Evolutionary conservation across 495 filamentous ascomycete genomes (phyloP).

Genomic region (Penicillium tannophilum): DNA sequence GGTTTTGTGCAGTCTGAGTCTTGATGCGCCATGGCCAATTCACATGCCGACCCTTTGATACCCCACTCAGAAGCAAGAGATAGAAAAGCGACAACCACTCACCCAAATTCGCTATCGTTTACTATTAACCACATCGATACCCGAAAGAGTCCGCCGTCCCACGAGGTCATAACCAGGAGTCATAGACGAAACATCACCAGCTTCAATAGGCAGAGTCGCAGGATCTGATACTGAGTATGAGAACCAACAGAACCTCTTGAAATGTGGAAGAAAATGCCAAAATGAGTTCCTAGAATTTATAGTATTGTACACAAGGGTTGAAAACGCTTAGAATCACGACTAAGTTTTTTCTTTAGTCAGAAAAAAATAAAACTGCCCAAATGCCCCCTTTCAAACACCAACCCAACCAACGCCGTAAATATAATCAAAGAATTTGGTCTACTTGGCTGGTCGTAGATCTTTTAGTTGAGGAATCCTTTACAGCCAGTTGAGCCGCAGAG

Average conservation of each 20-base stretch:
- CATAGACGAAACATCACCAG: not conserved
- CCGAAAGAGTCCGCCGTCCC: not conserved
- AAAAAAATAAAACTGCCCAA: conserved; percentile 7
- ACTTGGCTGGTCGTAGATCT: conserved; percentile 18
- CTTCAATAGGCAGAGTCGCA: not conserved
- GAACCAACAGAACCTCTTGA: not conserved
- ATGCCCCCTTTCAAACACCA: conserved; percentile 24
- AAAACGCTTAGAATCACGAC: conserved; percentile 26
- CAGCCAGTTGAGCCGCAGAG: conserved; percentile 93
- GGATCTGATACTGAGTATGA: not conserved
- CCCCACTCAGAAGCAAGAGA: not conserved
- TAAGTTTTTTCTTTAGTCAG: not conserved
- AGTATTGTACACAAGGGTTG: conserved; percentile 31
- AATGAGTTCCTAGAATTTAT: conserved; percentile 5
- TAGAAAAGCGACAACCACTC: not conserved
- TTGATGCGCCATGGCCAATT: conserved; percentile 1
- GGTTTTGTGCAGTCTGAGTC: conserved; percentile 2
- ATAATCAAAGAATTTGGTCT: conserved; percentile 5
- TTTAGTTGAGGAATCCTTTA: conserved; percentile 96
- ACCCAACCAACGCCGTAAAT: conserved; percentile 22
- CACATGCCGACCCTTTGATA: not conserved
- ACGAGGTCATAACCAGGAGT: not conserved
- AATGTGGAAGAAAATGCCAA: conserved; percentile 9
- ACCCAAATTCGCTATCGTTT: not conserved
- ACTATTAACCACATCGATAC: not conserved